phyloP scores from a whole-genome alignment of 345 rosid genomes.

The Passiflora organensis region DNA sequence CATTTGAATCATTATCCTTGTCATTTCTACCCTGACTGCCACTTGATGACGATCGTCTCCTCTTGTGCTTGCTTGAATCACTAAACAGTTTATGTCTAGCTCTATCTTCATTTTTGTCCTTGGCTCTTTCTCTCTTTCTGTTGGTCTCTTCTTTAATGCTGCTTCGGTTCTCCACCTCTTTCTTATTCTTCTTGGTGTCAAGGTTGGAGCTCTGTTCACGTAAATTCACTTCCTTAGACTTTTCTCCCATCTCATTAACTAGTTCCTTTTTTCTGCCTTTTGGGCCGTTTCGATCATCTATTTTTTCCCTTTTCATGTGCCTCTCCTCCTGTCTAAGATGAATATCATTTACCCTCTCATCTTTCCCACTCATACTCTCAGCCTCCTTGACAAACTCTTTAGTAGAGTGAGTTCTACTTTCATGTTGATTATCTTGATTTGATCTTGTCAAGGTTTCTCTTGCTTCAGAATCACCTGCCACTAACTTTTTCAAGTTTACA shows the following conservation, averaged over 20 bases:
- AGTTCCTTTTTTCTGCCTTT: conserved; percentile 44
- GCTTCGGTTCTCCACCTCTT: conserved; percentile 49
- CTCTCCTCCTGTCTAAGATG: conserved; percentile 37
- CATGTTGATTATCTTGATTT: conserved; percentile 34
- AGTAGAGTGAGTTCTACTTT: conserved; percentile 36
- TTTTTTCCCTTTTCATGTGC: conserved; percentile 45
- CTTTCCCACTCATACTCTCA: conserved; percentile 24
- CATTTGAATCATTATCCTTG: conserved; percentile 52
- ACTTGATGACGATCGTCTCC: conserved; percentile 58
- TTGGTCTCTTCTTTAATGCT: conserved; percentile 44
- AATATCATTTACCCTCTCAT: conserved; percentile 34
- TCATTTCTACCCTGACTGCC: conserved; percentile 48
- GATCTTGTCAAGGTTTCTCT: conserved; percentile 33
- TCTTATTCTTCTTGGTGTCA: conserved; percentile 46
- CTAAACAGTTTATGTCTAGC: conserved; percentile 36
- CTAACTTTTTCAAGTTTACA: conserved; percentile 21
- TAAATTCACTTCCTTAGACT: conserved; percentile 45
- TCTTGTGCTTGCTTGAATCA: conserved; percentile 61
- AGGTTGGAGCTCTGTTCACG: conserved; percentile 36
- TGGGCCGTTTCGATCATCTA: conserved; percentile 38
- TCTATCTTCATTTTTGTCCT: conserved; percentile 48
- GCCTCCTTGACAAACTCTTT: conserved; percentile 32
- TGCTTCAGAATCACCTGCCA: conserved; percentile 27
- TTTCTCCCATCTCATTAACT: conserved; percentile 38
- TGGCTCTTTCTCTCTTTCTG: conserved; percentile 42